These are phyloP conservation scores for Rhynchosporium graminicola DNA, from an alignment of 2,329 filamentous ascomycete genomes.

Conservation along the genomic window DNA sequence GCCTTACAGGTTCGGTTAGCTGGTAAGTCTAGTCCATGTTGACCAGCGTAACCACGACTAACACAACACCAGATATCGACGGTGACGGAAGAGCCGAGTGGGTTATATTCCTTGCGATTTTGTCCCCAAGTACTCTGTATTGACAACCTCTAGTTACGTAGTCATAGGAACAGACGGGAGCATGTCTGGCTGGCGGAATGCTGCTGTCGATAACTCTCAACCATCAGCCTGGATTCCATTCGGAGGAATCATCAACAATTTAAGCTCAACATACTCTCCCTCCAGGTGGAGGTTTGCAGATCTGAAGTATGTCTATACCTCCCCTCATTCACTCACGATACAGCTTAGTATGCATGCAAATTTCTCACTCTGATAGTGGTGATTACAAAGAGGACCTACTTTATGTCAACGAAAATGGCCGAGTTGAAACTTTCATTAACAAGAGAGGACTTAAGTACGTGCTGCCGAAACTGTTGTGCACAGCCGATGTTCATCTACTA, in stretches of 20 bases:
- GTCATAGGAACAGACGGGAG: not conserved
- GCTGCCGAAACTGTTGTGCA: not conserved
- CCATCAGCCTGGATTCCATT: slow-evolving; percentile 14
- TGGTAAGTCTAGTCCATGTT: not conserved
- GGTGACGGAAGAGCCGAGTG: slow-evolving; percentile 17
- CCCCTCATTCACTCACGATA: not conserved
- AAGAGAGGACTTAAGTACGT: slow-evolving; percentile 7
- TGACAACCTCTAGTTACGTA: slow-evolving; percentile 2
- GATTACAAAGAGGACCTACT: slow-evolving; percentile 16
- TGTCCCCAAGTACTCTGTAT: not conserved
- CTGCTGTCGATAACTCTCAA: not conserved
- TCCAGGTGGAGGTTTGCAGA: slow-evolving; percentile 18
- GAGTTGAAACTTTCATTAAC: slow-evolving; percentile 14
- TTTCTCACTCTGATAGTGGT: not conserved
- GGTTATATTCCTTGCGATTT: not conserved
- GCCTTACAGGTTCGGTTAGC: slow-evolving; percentile 2
- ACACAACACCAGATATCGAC: slow-evolving; percentile 6
- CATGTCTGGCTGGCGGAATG: slow-evolving; percentile 18
- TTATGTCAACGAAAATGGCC: slow-evolving; percentile 13
- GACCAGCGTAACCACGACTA: not conserved
- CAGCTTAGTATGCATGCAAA: not conserved
- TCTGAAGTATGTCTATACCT: slow-evolving; percentile 7
- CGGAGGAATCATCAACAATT: not conserved
- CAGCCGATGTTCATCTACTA: not conserved
- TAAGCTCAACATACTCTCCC: slow-evolving; percentile 1